Evolutionary conservation across 108 stramenopile species (phyloP), one percentile per base, ranked within the genome.

Genomic region (Nitzschia inconspicua): DNA sequence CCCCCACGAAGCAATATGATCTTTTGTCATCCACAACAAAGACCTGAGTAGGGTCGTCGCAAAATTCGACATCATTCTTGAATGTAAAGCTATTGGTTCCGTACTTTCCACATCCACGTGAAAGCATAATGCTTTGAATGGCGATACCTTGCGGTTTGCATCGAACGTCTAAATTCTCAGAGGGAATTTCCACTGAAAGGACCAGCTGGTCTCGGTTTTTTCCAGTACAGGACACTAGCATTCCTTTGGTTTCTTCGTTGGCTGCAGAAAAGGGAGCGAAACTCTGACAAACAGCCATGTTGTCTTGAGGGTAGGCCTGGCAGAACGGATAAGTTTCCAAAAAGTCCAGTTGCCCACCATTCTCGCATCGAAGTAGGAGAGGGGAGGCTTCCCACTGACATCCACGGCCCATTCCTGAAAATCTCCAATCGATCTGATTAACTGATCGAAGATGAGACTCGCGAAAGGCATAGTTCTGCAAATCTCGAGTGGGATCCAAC

Each of bases 51-150:
- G 24, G 13, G 3, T 4, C 31, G 19, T 54, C 35, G 18, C 53
- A 54, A 37, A 54, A 54, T 20, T 32, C 34, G 1, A 23, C 35
- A 23, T 54, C 27, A 22, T 54, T 54, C 3, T 36, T 18, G n/a
- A 34, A 16, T 18, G 16, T 20, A 23, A 54, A 54, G 9, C 16
- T 7, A 4, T 54, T 35, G 19, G 53, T 35, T 36, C 53, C 53
- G 35, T 35, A 34, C n/a, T 54, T 35, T 36, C 53, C 53, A 22
- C 53, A 54, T 6, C 53, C 53, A 5, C 53, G 53, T 5, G 53
- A 54, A 32, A 54, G 24, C 53, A 54, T 54, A 16, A 54, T 23
- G 37, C 53, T 54, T 36, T 54, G 53, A 32, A 54, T 54, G 24
- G 28, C 18, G 11, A 23, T 34, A 2, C 53, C 53, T 54, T 16